Evolutionary conservation across 2,329 filamentous ascomycete genomes (phyloP), one percentile per base, ranked within the genome.

Genomic region (Fusarium acutatum): DNA sequence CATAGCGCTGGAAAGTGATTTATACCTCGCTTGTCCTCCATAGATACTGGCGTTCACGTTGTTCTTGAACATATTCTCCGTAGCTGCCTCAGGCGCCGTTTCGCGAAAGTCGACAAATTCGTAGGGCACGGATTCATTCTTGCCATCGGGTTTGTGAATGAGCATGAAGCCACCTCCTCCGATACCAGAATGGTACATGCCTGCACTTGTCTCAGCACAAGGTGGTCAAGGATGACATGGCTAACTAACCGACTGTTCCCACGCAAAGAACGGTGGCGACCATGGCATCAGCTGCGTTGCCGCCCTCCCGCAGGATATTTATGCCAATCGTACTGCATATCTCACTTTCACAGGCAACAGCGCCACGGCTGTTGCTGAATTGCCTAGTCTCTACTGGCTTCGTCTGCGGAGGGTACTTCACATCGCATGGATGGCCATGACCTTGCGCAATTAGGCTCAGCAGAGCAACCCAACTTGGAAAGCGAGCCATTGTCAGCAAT

Each of bases 91-190:
- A 2, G 95, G 94, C 0, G 95, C 95, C 0, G 90, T 94, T 81
- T 97, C 95, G 22, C 95, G 88, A 80, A 96, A 97, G 80, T 97
- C 94, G 73, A 97, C 90, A 73, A 90, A 93, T 76, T 97, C 94
- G 78, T 94, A 96, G 0, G 62, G 41, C 2, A 14, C 84, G 83
- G 40, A n/a, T 7, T 44, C 22, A 22, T 60, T 50, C 13, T 60
- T 38, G 10, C 92, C 92, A 70, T 93, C 88, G 10, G 87, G 82
- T 6, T 86, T 83, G 68, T 91, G 87, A n/a, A 95, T 86, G 6
- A 95, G 85, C 87, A 93, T 89, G 81, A 96, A 96, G 4, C 94
- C 94, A 20, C 94, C 94, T 7, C 94, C 94, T 11, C 92, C 93
- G 64, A 96, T 89, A 9, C 93, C 93, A 73, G 83, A 85, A 77